Percentiles rank a stretch among this genome's conserved stretches.
These are phyloP conservation scores for Hemerocallis citrina DNA, from an alignment of 106 monocot genomes.

Conservation along the genomic window DNA sequence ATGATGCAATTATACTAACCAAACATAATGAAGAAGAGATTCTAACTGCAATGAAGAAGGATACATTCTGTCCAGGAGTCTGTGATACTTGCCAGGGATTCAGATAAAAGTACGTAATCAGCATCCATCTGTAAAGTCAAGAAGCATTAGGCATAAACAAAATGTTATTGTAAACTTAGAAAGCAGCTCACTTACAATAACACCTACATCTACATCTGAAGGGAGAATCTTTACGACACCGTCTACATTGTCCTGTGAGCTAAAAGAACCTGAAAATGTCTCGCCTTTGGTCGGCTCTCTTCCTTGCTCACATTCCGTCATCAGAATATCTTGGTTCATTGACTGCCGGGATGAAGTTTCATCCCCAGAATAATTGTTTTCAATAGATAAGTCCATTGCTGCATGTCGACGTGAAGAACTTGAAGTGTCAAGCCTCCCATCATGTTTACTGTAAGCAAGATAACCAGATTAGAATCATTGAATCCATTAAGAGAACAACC, in stretches of 20 bases:
- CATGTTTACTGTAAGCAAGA: constrained; percentile 12
- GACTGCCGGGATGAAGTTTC: not conserved
- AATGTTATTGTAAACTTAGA: no score
- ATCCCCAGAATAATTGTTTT: constrained; percentile 6
- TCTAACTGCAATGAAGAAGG: not conserved
- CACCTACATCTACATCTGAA: constrained; percentile 16
- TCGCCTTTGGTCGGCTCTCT: not conserved
- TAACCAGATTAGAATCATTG: not conserved
- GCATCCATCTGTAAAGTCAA: constrained; percentile 10
- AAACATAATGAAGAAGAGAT: not conserved
- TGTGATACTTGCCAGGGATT: constrained; percentile 7
- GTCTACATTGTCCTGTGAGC: not conserved
- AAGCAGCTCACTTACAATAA: no score
- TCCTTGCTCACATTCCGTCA: not conserved
- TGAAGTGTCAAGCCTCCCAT: constrained; percentile 6
- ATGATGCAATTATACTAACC: not conserved
- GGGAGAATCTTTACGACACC: constrained; percentile 16
- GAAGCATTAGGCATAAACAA: not conserved
- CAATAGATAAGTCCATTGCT: not conserved
- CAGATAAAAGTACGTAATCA: constrained; percentile 21
- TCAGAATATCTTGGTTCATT: constrained; percentile 1
- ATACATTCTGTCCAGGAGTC: constrained; percentile 18
- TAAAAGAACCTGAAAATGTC: constrained; percentile 2
- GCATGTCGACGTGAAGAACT: not conserved
- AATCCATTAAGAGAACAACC: not conserved